Evolutionary conservation across 805 yeast species (phyloP).

Genomic region (Clavispora fructus): DNA sequence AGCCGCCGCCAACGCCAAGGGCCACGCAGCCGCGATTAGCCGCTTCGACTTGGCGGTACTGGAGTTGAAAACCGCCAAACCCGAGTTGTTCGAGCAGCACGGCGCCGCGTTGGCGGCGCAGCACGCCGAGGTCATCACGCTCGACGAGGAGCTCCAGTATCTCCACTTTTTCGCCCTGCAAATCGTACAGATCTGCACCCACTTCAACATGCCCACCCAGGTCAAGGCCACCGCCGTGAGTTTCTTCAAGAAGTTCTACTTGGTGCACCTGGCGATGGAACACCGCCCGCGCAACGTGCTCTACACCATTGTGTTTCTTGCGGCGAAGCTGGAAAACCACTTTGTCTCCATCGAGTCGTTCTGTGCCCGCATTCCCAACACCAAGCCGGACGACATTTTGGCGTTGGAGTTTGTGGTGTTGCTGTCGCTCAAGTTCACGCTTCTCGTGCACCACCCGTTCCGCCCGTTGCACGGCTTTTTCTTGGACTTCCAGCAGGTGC

Average conservation of each 20-base stretch:
- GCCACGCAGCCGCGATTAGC: conserved; percentile 33
- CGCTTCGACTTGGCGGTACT: conserved; percentile 23
- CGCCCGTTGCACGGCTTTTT: conserved; percentile 92
- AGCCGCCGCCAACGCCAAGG: conserved; percentile 49
- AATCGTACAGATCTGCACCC: conserved; percentile 62
- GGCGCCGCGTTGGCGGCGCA: conserved; percentile 24
- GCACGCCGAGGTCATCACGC: conserved; percentile 43
- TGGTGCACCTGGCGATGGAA: conserved; percentile 78
- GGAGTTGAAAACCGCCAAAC: conserved; percentile 15
- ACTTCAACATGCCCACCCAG: conserved; percentile 80
- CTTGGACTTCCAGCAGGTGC: conserved; percentile 70
- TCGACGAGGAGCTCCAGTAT: conserved; percentile 66
- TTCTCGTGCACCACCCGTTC: conserved; percentile 84
- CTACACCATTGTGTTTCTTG: conserved; percentile 70
- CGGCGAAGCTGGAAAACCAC: conserved; percentile 89
- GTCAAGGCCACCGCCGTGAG: conserved; percentile 82
- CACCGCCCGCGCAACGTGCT: conserved; percentile 80
- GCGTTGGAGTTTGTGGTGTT: conserved; percentile 75
- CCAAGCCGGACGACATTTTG: conserved; percentile 61
- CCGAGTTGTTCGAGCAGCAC: conserved; percentile 26
- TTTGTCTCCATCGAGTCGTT: conserved; percentile 82
- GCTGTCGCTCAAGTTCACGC: conserved; percentile 70
- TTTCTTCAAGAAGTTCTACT: conserved; percentile 75
- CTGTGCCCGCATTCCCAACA: conserved; percentile 62
- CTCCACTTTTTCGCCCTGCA: conserved; percentile 69